Conservation (phyloP, 23 red algal genomes). For the Cyanidiococcus yangmingshanensis region DNA sequence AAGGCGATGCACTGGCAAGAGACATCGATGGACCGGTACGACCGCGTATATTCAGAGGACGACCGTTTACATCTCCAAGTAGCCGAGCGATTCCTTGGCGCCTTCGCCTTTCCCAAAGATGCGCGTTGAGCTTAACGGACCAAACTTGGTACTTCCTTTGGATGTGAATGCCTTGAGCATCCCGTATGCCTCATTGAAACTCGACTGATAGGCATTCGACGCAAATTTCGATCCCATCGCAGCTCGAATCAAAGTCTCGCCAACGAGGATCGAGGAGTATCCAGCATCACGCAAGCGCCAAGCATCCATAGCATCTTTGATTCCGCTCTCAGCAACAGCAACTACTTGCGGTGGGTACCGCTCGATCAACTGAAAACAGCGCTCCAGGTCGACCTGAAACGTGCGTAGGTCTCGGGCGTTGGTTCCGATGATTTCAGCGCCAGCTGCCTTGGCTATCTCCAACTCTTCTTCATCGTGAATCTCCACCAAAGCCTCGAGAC, state of each 20-base stretch:
- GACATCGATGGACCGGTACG: too few species aligned
- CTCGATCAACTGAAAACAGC: constrained; percentile 31
- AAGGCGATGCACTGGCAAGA: too few species aligned
- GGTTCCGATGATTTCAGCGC: constrained; percentile 82
- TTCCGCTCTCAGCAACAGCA: constrained; percentile 89
- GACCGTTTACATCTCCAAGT: constrained; percentile 23
- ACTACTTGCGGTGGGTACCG: constrained; percentile 53
- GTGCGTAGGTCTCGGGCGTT: constrained; percentile 81
- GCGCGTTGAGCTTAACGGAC: constrained; percentile 28
- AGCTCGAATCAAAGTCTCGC: constrained; percentile 64
- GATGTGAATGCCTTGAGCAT: constrained; percentile 60
- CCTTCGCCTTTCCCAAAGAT: constrained; percentile 82
- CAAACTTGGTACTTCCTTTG: constrained; percentile 70
- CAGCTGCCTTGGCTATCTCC: constrained; percentile 45
- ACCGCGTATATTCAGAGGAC: too few species aligned
- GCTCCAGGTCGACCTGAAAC: constrained; percentile 66
- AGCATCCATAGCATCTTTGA: constrained; percentile 54
- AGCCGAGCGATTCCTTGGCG: constrained; percentile 78
- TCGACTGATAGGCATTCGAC: constrained; percentile 36
- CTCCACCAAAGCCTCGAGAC: constrained; percentile 87
- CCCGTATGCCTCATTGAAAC: constrained; percentile 77
- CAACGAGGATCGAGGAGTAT: constrained; percentile 80
- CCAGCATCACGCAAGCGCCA: constrained; percentile 88
- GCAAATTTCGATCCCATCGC: constrained; percentile 28
- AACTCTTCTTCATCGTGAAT: constrained; percentile 88